A percentile compares a stretch with the other conserved stretches of the same genome.
Conservation (phyloP, 352 stramenopile species). For the Pythium oligandrum region DNA sequence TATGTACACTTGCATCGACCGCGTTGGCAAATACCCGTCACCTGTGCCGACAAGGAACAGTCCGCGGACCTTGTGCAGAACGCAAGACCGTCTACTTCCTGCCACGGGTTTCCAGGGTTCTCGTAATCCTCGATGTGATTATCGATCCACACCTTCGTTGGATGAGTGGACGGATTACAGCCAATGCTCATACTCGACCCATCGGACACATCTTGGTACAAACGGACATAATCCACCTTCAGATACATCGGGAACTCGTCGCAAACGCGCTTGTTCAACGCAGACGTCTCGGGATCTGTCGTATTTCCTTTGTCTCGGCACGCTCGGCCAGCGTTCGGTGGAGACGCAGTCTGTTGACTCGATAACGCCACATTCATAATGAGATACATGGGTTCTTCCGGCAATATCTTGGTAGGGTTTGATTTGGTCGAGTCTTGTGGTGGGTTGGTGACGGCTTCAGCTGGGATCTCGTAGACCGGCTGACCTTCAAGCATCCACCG, state of each 20-base stretch:
- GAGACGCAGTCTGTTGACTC: constrained; percentile 33
- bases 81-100: too few relatives aligned
- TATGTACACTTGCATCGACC: constrained; percentile 46
- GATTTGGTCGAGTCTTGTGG: constrained; percentile 31
- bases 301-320: constrained; percentile 30
- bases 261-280: constrained; percentile 37
- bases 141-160: too few relatives aligned
- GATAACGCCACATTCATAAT: constrained; percentile 62
- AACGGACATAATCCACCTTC: constrained; percentile 70
- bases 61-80: too few relatives aligned
- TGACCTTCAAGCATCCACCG: constrained; percentile 45
- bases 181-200: too few relatives aligned
- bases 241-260: constrained; percentile 55
- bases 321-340: constrained; percentile 33
- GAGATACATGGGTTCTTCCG: constrained; percentile 62
- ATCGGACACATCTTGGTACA: constrained; percentile 53
- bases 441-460: constrained; percentile 33
- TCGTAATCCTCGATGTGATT: too few relatives aligned
- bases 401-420: constrained; percentile 52
- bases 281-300: constrained; percentile 8
- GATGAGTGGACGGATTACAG: too few relatives aligned
- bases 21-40: constrained; percentile 47
- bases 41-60: constrained; percentile 17
- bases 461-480: constrained; percentile 58
- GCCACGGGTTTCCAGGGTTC: too few relatives aligned